phyloP scores from a whole-genome alignment of 192 early-diverging fungal genomes.

The Chytriomyces sp. region DNA sequence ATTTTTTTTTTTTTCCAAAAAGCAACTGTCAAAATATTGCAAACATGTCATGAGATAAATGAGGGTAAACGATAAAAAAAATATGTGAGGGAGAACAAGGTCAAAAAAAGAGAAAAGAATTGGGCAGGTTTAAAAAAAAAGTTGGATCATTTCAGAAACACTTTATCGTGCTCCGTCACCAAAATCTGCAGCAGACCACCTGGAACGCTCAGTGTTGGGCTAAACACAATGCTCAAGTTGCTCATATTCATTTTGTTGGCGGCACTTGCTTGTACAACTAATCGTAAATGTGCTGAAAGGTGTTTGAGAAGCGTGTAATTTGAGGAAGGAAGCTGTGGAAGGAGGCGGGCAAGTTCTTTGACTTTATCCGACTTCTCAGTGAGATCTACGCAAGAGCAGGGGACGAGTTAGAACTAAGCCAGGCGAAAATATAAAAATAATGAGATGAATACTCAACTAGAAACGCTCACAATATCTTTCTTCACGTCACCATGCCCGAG shows the following conservation, averaged over 20 bases:
- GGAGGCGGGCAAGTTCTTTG: conserved; percentile 78
- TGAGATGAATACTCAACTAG: conserved; percentile 36
- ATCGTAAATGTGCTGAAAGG: conserved; percentile 86
- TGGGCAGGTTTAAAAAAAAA: no score
- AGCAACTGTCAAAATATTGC: no score
- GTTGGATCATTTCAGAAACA: conserved; percentile 40
- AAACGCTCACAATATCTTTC: conserved; percentile 80
- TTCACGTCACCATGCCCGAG: conserved; percentile 84
- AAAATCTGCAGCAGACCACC: conserved; percentile 89
- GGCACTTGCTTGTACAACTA: conserved; percentile 79
- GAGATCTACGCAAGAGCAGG: conserved; percentile 59
- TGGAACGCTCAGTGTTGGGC: conserved; percentile 91
- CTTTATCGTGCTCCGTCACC: conserved; percentile 75
- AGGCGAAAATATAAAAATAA: not conserved
- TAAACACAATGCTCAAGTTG: conserved; percentile 96
- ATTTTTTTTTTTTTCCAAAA: no score
- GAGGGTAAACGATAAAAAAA: no score
- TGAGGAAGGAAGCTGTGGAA: conserved; percentile 77
- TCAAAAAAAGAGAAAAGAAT: no score
- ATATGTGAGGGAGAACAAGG: no score
- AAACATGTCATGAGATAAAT: no score
- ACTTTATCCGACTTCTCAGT: conserved; percentile 78
- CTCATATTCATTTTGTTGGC: conserved; percentile 94
- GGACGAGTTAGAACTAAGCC: not conserved
- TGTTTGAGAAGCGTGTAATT: conserved; percentile 91